A percentile compares a stretch with the other conserved stretches of the same genome.
These are phyloP conservation scores for Penicillium flavigenum DNA, from an alignment of 495 filamentous ascomycete species.

Conservation along the genomic window DNA sequence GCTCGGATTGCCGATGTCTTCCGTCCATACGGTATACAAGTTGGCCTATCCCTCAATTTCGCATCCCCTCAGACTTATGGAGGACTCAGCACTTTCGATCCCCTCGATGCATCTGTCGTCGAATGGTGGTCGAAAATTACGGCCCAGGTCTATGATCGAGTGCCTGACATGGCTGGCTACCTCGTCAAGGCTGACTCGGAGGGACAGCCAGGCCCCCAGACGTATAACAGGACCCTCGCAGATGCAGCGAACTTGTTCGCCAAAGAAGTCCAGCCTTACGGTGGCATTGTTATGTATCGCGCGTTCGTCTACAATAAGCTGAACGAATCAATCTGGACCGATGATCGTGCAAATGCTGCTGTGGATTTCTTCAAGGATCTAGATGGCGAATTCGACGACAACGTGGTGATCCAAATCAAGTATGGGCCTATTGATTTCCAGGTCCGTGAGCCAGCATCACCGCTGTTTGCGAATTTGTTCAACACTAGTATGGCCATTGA, in stretches of 20 bases:
- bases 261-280: constrained; percentile 55
- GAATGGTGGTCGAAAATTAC: constrained; percentile 62
- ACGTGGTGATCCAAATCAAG: constrained; percentile 72
- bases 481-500: constrained; percentile 63
- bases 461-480: constrained; percentile 62
- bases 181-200: constrained; percentile 75
- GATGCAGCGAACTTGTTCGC: constrained; percentile 72
- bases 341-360: constrained; percentile 67
- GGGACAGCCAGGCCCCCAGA: constrained; percentile 67
- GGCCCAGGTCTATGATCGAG: constrained; percentile 53
- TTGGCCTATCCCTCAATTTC: constrained; percentile 68
- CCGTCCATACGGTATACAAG: constrained; percentile 64
- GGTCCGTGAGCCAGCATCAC: constrained; percentile 67
- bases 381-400: constrained; percentile 66
- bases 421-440: constrained; percentile 77
- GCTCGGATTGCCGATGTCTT: constrained; percentile 61
- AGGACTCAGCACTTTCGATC: constrained; percentile 61
- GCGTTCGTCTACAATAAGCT: constrained; percentile 70
- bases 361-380: constrained; percentile 65
- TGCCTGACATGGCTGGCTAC: constrained; percentile 69
- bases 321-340: constrained; percentile 59
- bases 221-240: constrained; percentile 67
- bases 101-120: constrained; percentile 58
- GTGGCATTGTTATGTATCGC: constrained; percentile 70
- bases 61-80: constrained; percentile 60